Evolutionary conservation across 2,329 filamentous ascomycete species (phyloP), one percentile per base, ranked within the genome.

Genomic region (Arthrobotrys iridis): DNA sequence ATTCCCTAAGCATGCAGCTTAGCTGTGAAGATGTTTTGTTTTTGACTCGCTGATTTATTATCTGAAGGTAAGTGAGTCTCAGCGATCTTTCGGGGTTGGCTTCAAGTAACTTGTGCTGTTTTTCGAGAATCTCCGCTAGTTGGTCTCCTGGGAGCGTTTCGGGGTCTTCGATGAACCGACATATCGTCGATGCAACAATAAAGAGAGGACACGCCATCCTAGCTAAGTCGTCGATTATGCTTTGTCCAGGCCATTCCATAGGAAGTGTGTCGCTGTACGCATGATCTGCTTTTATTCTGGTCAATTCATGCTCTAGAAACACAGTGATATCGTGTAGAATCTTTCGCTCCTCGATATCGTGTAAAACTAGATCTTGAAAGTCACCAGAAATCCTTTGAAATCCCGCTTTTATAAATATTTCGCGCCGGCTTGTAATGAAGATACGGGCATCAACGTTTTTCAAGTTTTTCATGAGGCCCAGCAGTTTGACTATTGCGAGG

Each of bases 401-500:
- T 1, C 30, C 45, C 2, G 20, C 13, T 8, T 26, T 24, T 7
- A 52, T 22, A 62, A 77, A 62, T 78, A 77, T 63, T 37, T 79
- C 78, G 7, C 74, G 77, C 41, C 78, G 68, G 59, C 78, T 79
- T 0, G 77, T 79, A 4, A 80, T 15, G 40, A 80, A 78, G 22
- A 80, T 28, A 6, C 71, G 48, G 5, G 79, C 35, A 5, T 37
- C 20, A 4, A 18, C 2, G 77, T n/a, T 46, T 57, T 4, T 77
- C 0, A 65, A n/a, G 33, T 45, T 4, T 20, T 75, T 46, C n/a
- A 62, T 24, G 10, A 74, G 40, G 24, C 48, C 15, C 46, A 22
- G 82, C 10, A 82, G 77, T 2, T 77, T 10, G 28, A 83, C 79
- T 13, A 83, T 79, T 2, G 55, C 5, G 41, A 52, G 58, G 6